phyloP scores from a whole-genome alignment of 768 basidiomycete species.

The Leccinum obscurum region DNA sequence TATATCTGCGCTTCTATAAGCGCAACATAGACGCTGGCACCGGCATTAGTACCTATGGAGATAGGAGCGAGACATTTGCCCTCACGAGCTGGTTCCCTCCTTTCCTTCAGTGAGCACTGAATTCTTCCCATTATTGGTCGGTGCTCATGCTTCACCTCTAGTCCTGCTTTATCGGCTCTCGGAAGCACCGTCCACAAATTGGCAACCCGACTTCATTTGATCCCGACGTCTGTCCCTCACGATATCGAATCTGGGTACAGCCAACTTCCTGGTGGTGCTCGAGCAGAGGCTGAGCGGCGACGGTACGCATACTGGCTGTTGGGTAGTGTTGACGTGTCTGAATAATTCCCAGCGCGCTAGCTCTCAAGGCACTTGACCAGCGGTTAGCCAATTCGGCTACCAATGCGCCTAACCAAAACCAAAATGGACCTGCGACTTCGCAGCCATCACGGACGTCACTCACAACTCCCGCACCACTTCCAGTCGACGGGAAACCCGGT shows the following conservation, averaged over 20 bases:
- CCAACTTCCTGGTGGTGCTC: constrained; percentile 80
- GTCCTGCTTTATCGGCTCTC: constrained; percentile 67
- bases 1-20: constrained; percentile 97
- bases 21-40: constrained; percentile 67
- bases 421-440: constrained; percentile 30
- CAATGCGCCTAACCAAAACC: constrained; percentile 30
- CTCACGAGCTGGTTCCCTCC: constrained; percentile 97
- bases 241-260: constrained; percentile 79
- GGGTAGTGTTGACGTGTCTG: constrained; percentile 4
- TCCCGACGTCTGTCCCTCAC: constrained; percentile 53
- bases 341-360: constrained; percentile 69
- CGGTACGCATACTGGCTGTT: constrained; percentile 51
- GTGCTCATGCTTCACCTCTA: constrained; percentile 31
- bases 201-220: constrained; percentile 70
- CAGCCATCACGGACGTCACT: constrained; percentile 30
- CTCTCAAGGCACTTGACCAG: constrained; percentile 95
- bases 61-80: constrained; percentile 94
- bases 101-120: constrained; percentile 74
- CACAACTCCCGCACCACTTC: constrained; percentile 32
- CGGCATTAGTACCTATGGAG: constrained; percentile 77
- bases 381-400: constrained; percentile 66
- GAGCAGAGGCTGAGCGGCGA: constrained; percentile 95
- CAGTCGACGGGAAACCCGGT: constrained; percentile 32
- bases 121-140: neutral
- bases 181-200: constrained; percentile 68